A percentile compares a stretch with the other conserved stretches of the same genome.
Evolutionary conservation across 2,329 filamentous ascomycete species (phyloP).

Genomic region (Aspergillus caelatus): DNA sequence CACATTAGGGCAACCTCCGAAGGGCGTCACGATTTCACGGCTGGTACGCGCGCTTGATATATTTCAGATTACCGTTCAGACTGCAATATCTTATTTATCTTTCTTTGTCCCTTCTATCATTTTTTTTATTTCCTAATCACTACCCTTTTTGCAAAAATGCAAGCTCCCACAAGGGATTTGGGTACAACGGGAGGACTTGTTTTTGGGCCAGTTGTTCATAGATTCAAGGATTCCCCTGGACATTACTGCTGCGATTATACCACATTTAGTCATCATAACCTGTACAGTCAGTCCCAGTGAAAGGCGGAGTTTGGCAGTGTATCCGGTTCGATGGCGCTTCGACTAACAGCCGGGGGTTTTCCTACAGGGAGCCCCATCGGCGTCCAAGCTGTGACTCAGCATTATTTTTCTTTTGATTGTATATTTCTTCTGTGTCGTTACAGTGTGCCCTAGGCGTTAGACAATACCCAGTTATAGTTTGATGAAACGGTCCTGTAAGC

Average conservation of each 20-base stretch:
- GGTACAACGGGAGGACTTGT: constrained; percentile 9
- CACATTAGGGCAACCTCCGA: constrained; percentile 3
- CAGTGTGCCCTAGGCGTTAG: constrained; percentile 32
- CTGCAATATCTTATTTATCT: constrained; percentile 14
- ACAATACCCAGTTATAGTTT: constrained; percentile 38
- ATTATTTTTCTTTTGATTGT: constrained; percentile 24
- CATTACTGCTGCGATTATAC: constrained; percentile 5
- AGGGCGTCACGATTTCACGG: constrained; percentile 25
- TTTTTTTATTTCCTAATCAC: constrained; percentile 8
- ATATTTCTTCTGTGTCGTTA: constrained; percentile 26
- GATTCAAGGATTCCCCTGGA: constrained; percentile 8
- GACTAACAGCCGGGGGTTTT: constrained; percentile 17
- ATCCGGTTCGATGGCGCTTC: constrained; percentile 17
- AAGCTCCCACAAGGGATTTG: constrained; percentile 2
- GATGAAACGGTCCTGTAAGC: constrained; percentile 12
- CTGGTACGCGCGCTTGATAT: constrained; percentile 22
- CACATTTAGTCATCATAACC: constrained; percentile 6
- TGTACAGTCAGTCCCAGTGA: constrained; percentile 14
- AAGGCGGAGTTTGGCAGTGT: constrained; percentile 19
- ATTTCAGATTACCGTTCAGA: constrained; percentile 16
- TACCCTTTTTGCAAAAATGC: constrained; percentile 8
- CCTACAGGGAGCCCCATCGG: constrained; percentile 17
- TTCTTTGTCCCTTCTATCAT: constrained; percentile 9
- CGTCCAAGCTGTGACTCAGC: constrained; percentile 45
- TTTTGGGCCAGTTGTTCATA: constrained; percentile 21